These are phyloP conservation scores for Syzygium aromaticum DNA, from an alignment of 345 rosid genomes.

Conservation along the genomic window DNA sequence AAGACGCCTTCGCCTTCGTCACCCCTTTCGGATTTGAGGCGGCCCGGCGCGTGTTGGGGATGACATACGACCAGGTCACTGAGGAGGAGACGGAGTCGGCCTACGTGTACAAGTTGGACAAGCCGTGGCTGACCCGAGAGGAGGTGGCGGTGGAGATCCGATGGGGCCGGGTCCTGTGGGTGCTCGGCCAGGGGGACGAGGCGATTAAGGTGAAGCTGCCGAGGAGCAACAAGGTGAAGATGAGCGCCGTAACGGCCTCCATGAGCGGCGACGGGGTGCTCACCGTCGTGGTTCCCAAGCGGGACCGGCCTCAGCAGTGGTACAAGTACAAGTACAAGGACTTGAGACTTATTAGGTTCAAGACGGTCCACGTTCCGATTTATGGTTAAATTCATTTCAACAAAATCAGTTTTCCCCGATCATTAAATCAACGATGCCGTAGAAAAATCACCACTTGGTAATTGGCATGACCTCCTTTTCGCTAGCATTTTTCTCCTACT, in stretches of 20 bases:
- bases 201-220: background rate
- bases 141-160: background rate
- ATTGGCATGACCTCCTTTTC: background rate
- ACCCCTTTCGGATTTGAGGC: background rate
- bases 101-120: background rate
- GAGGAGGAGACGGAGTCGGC: background rate
- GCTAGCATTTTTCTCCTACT: background rate
- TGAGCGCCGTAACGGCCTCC: background rate
- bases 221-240: background rate
- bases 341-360: background rate
- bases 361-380: background rate
- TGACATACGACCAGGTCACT: background rate
- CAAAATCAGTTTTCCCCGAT: background rate
- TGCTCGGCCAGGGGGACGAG: background rate
- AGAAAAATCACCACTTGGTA: background rate
- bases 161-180: background rate
- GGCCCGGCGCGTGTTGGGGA: background rate
- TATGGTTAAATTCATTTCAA: background rate
- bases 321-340: background rate
- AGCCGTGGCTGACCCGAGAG: background rate
- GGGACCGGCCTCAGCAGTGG: background rate
- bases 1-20: no score
- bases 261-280: background rate
- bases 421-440: background rate
- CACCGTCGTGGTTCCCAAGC: background rate